Base-by-base conservation (phyloP, 441 rosid species). In the Kokia cookei region DNA sequence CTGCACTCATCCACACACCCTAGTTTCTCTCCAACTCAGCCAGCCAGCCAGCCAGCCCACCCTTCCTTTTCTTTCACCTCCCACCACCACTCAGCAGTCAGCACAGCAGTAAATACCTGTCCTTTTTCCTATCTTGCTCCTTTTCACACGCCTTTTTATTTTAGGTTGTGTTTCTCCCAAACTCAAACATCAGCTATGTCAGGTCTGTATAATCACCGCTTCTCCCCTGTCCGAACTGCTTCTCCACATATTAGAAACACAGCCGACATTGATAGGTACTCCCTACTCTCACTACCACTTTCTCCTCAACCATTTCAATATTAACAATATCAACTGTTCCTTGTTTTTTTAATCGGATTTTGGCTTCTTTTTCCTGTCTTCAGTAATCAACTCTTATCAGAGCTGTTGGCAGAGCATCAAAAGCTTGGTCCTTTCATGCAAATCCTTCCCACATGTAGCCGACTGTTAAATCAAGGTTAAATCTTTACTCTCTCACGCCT, bases 371-470 rank as follows among this genome's bases (percentile, higher is more conserved):
- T 61, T 68, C 2, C 66, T 35, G 66, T 71, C 72, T 77, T 85
- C 79, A 86, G 97, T 40, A 40, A 40, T 81, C 98, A 88, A 78
- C 93, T 91, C 90, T 82, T 93, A 81, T 68, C 93, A 70, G 97
- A 93, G 83, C 83, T 95, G 78, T 76, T 93, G 70, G 95, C 94
- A 17, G 99, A 95, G 86, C 96, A 89, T 86, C 97, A 91, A 75
- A 95, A 95, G 95, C 90, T 95, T 78, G 93, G 91, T 76, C 99
- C 99, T 79, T 95, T 95, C 88, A 80, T 87, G 85, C 97, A 89
- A 82, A 93, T 95, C 72, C 93, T 95, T 47, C 98, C 98, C 57
- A 87, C 86, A 73, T 93, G 99, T 78, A 87, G 89, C 88, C 91
- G 99, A 27, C 88, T 95, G 73, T 75, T 95, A 72, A 90, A 89